These are phyloP conservation scores for Iodosphaeria phyllophila DNA, from an alignment of 2,329 filamentous ascomycete genomes.

Conservation along the genomic window DNA sequence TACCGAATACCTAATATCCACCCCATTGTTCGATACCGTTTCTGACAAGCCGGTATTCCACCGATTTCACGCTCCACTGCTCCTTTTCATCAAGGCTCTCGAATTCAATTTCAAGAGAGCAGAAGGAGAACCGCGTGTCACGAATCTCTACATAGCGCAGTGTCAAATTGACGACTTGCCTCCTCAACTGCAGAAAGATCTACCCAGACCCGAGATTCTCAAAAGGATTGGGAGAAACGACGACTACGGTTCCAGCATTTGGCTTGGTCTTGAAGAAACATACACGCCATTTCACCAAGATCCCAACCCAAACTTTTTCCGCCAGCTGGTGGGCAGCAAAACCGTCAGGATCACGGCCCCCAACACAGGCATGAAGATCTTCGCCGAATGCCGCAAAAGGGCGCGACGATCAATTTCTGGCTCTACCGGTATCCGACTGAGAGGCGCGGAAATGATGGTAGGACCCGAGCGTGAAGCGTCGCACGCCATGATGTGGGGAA, in stretches of 20 bases:
- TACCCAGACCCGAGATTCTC: constrained; percentile 51
- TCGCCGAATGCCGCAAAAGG: constrained; percentile 27
- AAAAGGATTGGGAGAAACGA: constrained; percentile 51
- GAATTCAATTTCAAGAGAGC: constrained; percentile 21
- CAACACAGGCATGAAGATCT: constrained; percentile 41
- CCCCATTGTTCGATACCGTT: too few species aligned
- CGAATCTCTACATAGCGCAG: constrained; percentile 71
- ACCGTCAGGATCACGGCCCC: constrained; percentile 53
- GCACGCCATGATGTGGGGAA: constrained; percentile 60
- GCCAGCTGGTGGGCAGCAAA: constrained; percentile 63
- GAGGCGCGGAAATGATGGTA: constrained; percentile 83
- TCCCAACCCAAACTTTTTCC: constrained; percentile 84
- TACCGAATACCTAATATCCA: too few species aligned
- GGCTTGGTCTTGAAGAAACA: constrained; percentile 74
- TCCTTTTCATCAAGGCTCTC: constrained; percentile 41
- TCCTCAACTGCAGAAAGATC: constrained; percentile 35
- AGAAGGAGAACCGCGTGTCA: constrained; percentile 5
- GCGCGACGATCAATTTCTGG: too few species aligned
- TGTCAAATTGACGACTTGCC: constrained; percentile 55
- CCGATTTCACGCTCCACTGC: constrained; percentile 40
- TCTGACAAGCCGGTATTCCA: too few species aligned
- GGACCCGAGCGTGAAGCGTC: constrained; percentile 50
- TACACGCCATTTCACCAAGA: constrained; percentile 84
- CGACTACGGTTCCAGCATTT: constrained; percentile 72
- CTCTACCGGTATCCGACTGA: too few species aligned